These are phyloP conservation scores for Backusella liffmaniae DNA, from an alignment of 192 early-diverging fungal species.

Conservation along the genomic window DNA sequence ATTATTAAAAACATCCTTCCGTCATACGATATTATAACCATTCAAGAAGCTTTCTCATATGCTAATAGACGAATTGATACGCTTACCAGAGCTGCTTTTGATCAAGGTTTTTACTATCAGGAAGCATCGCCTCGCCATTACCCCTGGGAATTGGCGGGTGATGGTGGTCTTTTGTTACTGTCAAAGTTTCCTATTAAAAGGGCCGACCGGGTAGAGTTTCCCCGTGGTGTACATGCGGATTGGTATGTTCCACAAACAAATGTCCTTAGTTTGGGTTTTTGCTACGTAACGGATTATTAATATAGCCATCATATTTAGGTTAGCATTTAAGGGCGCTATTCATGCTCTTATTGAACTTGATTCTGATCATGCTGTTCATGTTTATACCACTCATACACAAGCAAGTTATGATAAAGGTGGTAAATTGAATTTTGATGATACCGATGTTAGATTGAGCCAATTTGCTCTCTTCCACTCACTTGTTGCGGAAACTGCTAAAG, in stretches of 20 bases:
- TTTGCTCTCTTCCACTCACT: conserved; percentile 63
- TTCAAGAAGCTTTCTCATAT: conserved; percentile 84
- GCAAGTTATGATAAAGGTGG: conserved; percentile 61
- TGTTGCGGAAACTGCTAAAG: conserved; percentile 46
- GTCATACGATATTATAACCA: conserved; percentile 70
- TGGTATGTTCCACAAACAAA: conserved; percentile 44
- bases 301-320: conserved; percentile 25
- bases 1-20: conserved; percentile 64
- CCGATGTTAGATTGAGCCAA: conserved; percentile 60
- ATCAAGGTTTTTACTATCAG: conserved; percentile 68
- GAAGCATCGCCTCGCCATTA: conserved; percentile 55
- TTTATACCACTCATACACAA: conserved; percentile 86
- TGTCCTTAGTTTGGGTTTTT: not conserved
- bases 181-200: conserved; percentile 66
- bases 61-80: conserved; percentile 54
- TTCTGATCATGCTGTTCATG: conserved; percentile 48
- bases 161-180: conserved; percentile 76
- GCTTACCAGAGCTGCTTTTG: conserved; percentile 58
- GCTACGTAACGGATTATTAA: not conserved
- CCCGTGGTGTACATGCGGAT: conserved; percentile 66
- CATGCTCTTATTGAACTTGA: conserved; percentile 67
- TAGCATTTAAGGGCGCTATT: conserved; percentile 71
- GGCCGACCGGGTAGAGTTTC: conserved; percentile 56
- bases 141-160: conserved; percentile 59
- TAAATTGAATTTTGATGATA: conserved; percentile 49